Percentiles rank a stretch among this genome's conserved stretches.
phyloP scores from a whole-genome alignment of 2,329 filamentous ascomycete species.

The Phaeoacremonium minimum region DNA sequence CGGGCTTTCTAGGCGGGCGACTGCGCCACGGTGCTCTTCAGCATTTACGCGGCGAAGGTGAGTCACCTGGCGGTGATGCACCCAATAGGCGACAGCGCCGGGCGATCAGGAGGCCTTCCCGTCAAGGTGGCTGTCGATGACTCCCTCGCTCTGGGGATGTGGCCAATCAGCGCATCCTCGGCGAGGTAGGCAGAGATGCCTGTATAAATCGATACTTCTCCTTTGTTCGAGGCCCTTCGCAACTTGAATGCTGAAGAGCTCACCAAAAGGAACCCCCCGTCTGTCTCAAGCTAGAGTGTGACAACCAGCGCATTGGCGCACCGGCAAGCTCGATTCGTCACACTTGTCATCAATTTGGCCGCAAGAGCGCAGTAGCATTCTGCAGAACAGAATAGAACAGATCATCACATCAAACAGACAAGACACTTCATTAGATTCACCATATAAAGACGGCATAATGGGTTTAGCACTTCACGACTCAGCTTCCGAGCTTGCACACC shows the following conservation, averaged over 20 bases:
- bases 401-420: not conserved
- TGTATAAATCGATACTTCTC: not conserved
- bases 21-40: too few relatives aligned
- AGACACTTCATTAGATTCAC: not conserved
- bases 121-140: not conserved
- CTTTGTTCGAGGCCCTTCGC: not conserved
- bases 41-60: too few relatives aligned
- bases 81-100: too few relatives aligned
- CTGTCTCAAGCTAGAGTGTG: not conserved
- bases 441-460: slow-evolving; percentile 4
- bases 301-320: not conserved
- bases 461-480: slow-evolving; percentile 8
- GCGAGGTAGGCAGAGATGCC: not conserved
- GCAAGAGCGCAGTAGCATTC: not conserved
- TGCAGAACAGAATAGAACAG: not conserved
- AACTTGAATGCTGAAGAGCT: not conserved
- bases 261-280: too few relatives aligned
- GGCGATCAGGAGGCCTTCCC: too few relatives aligned
- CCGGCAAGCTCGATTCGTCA: not conserved
- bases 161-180: not conserved
- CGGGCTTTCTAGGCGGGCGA: too few relatives aligned
- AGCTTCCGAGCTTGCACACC: not conserved
- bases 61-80: too few relatives aligned
- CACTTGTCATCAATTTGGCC: not conserved
- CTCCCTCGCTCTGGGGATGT: not conserved